These are phyloP conservation scores for Candida palmyrensis DNA, from an alignment of 805 yeast genomes.

Conservation along the genomic window DNA sequence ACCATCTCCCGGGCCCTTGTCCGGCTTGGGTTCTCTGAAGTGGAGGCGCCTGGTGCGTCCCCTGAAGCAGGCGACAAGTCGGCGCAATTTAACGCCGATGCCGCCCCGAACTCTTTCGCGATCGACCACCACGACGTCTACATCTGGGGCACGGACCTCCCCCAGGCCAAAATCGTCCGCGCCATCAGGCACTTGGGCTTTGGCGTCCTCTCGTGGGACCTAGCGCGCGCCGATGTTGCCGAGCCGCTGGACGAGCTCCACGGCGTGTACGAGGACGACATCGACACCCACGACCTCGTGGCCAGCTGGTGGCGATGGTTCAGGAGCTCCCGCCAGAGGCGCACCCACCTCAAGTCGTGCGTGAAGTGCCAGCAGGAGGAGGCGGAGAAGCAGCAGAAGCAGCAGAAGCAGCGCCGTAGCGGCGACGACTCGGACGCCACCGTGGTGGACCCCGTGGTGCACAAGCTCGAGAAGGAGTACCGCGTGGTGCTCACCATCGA, in stretches of 20 bases:
- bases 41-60: too few species aligned
- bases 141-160: conserved; percentile 5
- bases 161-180: conserved; percentile 19
- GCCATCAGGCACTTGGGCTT: conserved; percentile 33
- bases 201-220: conserved; percentile 29
- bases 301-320: conserved; percentile 10
- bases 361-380: conserved; percentile 30
- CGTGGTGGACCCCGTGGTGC: conserved; percentile 17
- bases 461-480: conserved; percentile 20
- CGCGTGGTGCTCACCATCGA: conserved; percentile 51
- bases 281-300: conserved; percentile 9
- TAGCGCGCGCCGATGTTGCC: not conserved
- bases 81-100: not conserved
- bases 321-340: conserved; percentile 11
- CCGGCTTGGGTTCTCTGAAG: conserved; percentile 8
- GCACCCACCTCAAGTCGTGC: conserved; percentile 39
- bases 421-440: conserved; percentile 11
- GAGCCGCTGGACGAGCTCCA: conserved; percentile 4
- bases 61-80: too few species aligned
- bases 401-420: conserved; percentile 7
- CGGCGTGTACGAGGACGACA: conserved; percentile 2
- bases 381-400: conserved; percentile 8
- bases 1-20: conserved; percentile 26
- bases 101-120: not conserved
- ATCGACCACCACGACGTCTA: not conserved